phyloP scores from a whole-genome alignment of 2,329 filamentous ascomycete species.

The Beauveria sp. region DNA sequence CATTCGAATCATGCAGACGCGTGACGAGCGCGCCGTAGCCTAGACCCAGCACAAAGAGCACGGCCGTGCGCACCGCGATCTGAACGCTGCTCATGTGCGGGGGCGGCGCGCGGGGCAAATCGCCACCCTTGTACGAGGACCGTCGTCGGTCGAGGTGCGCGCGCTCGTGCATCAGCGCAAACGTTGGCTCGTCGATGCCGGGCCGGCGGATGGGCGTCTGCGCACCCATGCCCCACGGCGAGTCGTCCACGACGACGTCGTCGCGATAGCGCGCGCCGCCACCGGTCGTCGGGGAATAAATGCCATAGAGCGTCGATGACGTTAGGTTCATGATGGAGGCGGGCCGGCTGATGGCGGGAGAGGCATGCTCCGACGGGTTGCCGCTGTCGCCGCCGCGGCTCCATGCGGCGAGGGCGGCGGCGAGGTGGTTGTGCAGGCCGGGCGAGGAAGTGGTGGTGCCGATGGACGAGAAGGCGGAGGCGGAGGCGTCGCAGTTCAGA shows the following conservation, averaged over 20 bases:
- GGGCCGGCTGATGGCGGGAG: slow-evolving; percentile 51
- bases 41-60: slow-evolving; percentile 73
- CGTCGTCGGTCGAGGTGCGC: slow-evolving; percentile 27
- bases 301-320: slow-evolving; percentile 81
- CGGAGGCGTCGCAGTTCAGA: slow-evolving; percentile 11
- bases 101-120: slow-evolving; percentile 19
- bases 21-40: slow-evolving; percentile 77
- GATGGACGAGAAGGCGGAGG: slow-evolving; percentile 17
- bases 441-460: not conserved
- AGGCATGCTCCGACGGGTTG: slow-evolving; percentile 5
- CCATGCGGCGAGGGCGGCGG: slow-evolving; percentile 23
- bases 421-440: slow-evolving; percentile 14
- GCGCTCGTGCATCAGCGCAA: slow-evolving; percentile 35
- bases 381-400: slow-evolving; percentile 4
- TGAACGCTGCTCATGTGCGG: slow-evolving; percentile 34
- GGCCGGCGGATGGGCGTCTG: slow-evolving; percentile 53
- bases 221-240: slow-evolving; percentile 72
- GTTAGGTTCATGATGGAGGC: slow-evolving; percentile 81
- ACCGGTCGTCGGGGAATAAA: slow-evolving; percentile 66
- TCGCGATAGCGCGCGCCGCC: slow-evolving; percentile 21
- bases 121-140: slow-evolving; percentile 25
- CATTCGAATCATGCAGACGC: slow-evolving; percentile 64
- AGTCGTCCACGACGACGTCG: slow-evolving; percentile 51
- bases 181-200: slow-evolving; percentile 36
- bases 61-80: slow-evolving; percentile 45